phyloP scores from a whole-genome alignment of 805 yeast species.

The Zygosaccharomyces kombuchaensis region DNA sequence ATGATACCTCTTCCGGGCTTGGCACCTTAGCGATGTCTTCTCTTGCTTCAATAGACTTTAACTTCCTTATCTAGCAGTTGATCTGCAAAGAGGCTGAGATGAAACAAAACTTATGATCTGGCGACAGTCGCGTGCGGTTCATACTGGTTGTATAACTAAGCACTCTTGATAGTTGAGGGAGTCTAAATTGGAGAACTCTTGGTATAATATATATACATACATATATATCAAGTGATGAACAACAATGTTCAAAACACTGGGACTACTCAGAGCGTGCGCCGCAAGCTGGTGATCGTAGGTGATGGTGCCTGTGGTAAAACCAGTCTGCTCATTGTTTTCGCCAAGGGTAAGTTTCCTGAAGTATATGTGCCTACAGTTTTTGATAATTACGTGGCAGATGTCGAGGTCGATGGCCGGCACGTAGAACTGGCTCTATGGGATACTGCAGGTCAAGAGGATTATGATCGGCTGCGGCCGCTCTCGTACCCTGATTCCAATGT shows the following conservation, averaged over 20 bases:
- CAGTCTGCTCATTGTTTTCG: constrained; percentile 78
- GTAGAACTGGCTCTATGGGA: constrained; percentile 95
- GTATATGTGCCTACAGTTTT: constrained; percentile 94
- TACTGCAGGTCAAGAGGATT: constrained; percentile 98
- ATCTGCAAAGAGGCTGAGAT: not conserved
- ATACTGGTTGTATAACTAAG: not conserved
- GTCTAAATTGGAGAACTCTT: not conserved
- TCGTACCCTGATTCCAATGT: constrained; percentile 91
- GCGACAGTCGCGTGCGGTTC: not conserved
- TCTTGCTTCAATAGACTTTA: not conserved
- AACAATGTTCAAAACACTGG: constrained; percentile 20
- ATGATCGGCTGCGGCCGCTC: constrained; percentile 85
- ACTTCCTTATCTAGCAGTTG: not conserved
- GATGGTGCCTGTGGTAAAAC: constrained; percentile 98
- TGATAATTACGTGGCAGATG: constrained; percentile 96
- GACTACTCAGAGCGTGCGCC: constrained; percentile 36
- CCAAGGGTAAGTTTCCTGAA: constrained; percentile 87
- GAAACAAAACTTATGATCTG: not conserved
- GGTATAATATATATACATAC: not conserved
- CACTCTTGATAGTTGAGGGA: not conserved
- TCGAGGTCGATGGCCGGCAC: constrained; percentile 82
- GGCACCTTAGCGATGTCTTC: not conserved
- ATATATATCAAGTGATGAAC: constrained; percentile 11
- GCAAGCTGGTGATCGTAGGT: constrained; percentile 89
- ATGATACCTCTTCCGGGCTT: not conserved